Base-by-base conservation (phyloP, 2,329 filamentous ascomycete species). In the Chaetothyriales sp. region DNA sequence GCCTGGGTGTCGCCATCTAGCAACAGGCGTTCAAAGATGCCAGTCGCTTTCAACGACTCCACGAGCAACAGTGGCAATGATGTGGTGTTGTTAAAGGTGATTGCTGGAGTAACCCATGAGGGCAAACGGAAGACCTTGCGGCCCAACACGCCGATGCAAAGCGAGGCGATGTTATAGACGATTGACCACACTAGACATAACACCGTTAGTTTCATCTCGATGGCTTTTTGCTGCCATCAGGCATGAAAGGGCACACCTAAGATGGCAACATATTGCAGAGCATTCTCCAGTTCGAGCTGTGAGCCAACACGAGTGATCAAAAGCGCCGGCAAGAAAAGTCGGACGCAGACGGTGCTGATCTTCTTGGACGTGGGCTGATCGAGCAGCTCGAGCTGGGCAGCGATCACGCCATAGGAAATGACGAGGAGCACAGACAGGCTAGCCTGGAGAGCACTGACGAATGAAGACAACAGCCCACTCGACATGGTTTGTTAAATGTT, bases 11-110 rank as follows among this genome's bases (percentile, higher is more conserved):
- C 69, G 63, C 72, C 59, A 58, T 73, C 57, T 54, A 65, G 55
- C 54, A 73, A 63, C 18, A 83, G 68, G 1, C 69, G 63, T 20
- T 70, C 63, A 5, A 84, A 66, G 22, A 82, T 77, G 1, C 78
- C 79, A 0, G 81, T 80, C 8, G 72, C 67, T 44, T 73, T 68
- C 25, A 80, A 66, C 2, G 75, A 73, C 29, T 76, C 69, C 2
- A 77, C 66, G 1, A 78, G 67, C 3, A 78, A 65, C 9, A 78
- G 66, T 1, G 75, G 75, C 1, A 77, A 67, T 13, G 71, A 73
- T 0, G 75, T 78, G 0, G 76, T 79, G 60, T 79, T 79, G 63
- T 80, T 79, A 66, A 79, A 78, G 43, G 72, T 68, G 40, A 77
- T 69, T 1, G 76, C 73, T 2, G 74, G 74, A 2, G 74, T 73